phyloP scores from a whole-genome alignment of 345 rosid genomes.

The Lepidium africanum region DNA sequence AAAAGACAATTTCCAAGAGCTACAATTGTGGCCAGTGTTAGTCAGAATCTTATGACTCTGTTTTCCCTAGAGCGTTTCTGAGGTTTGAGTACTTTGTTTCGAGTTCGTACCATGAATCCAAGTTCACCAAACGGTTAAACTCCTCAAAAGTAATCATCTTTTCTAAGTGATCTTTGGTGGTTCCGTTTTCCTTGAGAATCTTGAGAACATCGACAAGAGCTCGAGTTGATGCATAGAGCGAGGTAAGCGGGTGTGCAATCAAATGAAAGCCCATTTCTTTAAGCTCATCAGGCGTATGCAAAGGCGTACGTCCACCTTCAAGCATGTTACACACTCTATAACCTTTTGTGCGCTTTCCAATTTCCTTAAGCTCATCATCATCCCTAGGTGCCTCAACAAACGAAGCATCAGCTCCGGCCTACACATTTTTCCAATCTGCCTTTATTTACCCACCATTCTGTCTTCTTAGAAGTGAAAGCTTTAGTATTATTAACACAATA shows the following conservation, averaged over 20 bases:
- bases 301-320: slow-evolving; percentile 50
- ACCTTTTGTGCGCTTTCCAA: slow-evolving; percentile 35
- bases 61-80: slow-evolving; percentile 24
- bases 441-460: not conserved
- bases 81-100: slow-evolving; percentile 34
- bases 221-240: slow-evolving; percentile 38
- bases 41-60: not conserved
- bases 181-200: slow-evolving; percentile 39
- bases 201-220: slow-evolving; percentile 42
- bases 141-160: slow-evolving; percentile 43
- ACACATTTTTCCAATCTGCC: not conserved
- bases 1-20: not conserved
- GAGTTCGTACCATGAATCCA: slow-evolving; percentile 44
- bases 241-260: slow-evolving; percentile 20
- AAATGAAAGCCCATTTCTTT: slow-evolving; percentile 43
- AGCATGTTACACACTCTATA: slow-evolving; percentile 47
- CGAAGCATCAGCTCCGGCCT: slow-evolving; percentile 40
- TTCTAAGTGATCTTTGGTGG: slow-evolving; percentile 32
- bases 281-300: slow-evolving; percentile 49
- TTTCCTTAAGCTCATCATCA: slow-evolving; percentile 35
- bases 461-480: not conserved
- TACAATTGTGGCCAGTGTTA: not conserved
- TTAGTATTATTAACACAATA: not conserved
- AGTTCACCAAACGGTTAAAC: slow-evolving; percentile 40
- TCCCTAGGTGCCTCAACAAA: slow-evolving; percentile 47